Conservation (phyloP, 352 stramenopile species). For the Phytophthora lateralis region DNA sequence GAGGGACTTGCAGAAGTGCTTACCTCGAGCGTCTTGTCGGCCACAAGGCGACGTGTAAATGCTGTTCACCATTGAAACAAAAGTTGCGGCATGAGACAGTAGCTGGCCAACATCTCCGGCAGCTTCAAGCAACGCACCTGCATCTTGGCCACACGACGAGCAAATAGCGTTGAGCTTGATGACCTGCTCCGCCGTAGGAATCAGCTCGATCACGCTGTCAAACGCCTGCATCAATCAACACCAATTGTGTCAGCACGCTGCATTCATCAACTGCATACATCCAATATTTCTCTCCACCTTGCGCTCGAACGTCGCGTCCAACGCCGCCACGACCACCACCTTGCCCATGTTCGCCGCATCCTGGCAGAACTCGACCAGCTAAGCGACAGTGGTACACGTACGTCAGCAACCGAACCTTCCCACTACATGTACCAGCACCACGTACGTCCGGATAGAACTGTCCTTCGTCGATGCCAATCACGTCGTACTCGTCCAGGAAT, state of each 20-base stretch:
- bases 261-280: not conserved
- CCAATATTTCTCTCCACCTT: constrained; percentile 41
- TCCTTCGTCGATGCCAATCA: constrained; percentile 88
- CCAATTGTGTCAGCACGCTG: constrained; percentile 2
- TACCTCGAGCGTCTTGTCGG: constrained; percentile 75
- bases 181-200: constrained; percentile 76
- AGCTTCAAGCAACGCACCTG: constrained; percentile 34
- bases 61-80: constrained; percentile 32
- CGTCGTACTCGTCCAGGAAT: constrained; percentile 70
- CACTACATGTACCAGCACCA: not conserved
- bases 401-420: constrained; percentile 4
- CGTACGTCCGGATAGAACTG: constrained; percentile 85
- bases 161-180: constrained; percentile 88
- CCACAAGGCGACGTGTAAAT: constrained; percentile 78
- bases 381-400: constrained; percentile 12
- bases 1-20: not conserved
- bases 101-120: not conserved
- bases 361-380: constrained; percentile 82
- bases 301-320: constrained; percentile 79
- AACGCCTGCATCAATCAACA: constrained; percentile 53
- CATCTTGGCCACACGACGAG: constrained; percentile 75
- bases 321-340: constrained; percentile 77
- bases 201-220: constrained; percentile 69
- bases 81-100: not conserved
- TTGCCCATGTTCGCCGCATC: constrained; percentile 73